Base-by-base conservation (phyloP, 2,329 filamentous ascomycete genomes). In the Hymenoscyphus albidus region DNA sequence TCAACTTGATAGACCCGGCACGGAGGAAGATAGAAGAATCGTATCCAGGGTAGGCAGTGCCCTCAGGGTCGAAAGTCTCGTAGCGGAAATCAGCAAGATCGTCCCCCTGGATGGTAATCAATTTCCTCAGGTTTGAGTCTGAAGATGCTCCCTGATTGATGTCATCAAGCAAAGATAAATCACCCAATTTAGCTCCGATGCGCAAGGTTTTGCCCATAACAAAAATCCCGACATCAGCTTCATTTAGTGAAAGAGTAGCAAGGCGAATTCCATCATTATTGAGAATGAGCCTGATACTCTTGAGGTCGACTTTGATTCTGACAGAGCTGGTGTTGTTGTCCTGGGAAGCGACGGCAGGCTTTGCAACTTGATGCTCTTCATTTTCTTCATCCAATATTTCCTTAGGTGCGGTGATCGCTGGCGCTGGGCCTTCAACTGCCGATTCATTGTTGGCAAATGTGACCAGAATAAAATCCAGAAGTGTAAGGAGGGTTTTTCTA, bases 221-320 rank as follows among this genome's bases (percentile, higher is more conserved):
- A 79, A 96, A 96, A 6, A 99, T 88, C 0, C 91, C 91, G 40
- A 97, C 89, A 74, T 97, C 91, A 1, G 93, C 95, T 65, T 95
- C 94, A 70, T 92, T 96, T 73, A 99, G 87, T 62, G 93, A 95
- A 18, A 99, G 79, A 0, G 95, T 99, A 35, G 95, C 95, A 35
- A 99, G 83, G 32, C 95, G 88, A 64, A 98, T 96, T 0, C 95
- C 95, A 75, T 99, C 96, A 69, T 99, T 98, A 76, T 99, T 99
- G 63, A 99, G 82, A 68, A 99, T 94, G 35, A 99, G 83, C 2
- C 92, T 87, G 68, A 99, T 97, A 79, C 91, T 93, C 79, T 96
- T 96, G 67, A 99, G 80, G 67, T 97, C 90, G 54, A 96, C 89
- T 77, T 96, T 96, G 76, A 99, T 94, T 31, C 93, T 88, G 69